Percentiles rank a stretch among this genome's conserved stretches.
Conservation (phyloP, 306 rosid genomes). For the Lithocarpus polystachyus region DNA sequence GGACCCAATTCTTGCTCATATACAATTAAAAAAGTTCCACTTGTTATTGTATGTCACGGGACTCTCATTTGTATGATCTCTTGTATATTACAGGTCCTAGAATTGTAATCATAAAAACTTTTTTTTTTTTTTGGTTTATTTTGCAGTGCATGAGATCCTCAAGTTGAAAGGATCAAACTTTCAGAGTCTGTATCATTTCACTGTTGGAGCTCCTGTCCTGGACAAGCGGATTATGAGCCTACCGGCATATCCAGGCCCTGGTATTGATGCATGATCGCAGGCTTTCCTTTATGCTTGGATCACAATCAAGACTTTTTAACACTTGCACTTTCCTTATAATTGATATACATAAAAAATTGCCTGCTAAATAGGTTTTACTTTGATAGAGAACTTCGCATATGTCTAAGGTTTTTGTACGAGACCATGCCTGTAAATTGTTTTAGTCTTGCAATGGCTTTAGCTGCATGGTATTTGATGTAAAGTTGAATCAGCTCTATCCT, state of each 20-base stretch:
- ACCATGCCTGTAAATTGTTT: constrained; percentile 1
- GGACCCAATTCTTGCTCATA: too few relatives aligned
- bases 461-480: constrained; percentile 3
- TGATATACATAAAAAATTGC: background rate
- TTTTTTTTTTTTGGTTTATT: constrained; percentile 3
- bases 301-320: background rate
- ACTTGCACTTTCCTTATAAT: too few relatives aligned
- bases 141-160: constrained; percentile 83
- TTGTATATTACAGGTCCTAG: background rate
- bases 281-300: background rate
- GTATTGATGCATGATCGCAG: constrained; percentile 45
- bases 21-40: background rate
- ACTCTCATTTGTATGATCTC: background rate
- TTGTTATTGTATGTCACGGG: background rate
- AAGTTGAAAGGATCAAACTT: constrained; percentile 73
- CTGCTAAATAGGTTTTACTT: background rate
- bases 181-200: constrained; percentile 94
- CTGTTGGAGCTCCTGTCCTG: constrained; percentile 79
- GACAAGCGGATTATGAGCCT: constrained; percentile 91
- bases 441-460: background rate
- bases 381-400: background rate
- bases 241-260: constrained; percentile 95
- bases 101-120: background rate
- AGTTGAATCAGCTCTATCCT: background rate
- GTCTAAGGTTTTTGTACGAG: background rate